These are phyloP conservation scores for Hansenula lynferdii DNA, from an alignment of 1,139 yeast genomes.

Conservation along the genomic window DNA sequence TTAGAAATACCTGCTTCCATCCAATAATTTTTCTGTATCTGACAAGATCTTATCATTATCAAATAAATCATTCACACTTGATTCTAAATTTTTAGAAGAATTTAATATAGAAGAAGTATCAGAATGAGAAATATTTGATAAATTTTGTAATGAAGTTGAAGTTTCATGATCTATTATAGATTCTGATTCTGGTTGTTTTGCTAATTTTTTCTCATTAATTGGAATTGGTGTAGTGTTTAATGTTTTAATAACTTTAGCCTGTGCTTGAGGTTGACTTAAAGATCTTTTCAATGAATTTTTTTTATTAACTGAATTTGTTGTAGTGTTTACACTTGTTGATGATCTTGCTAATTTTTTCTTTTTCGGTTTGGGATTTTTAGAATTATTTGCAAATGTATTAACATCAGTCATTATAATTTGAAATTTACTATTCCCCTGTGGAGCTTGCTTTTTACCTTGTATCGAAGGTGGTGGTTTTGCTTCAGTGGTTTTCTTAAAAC, in stretches of 20 bases:
- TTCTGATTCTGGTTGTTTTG: background rate
- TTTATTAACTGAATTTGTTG: constrained; percentile 10
- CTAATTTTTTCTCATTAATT: background rate
- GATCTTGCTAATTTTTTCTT: constrained; percentile 19
- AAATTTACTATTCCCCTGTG: constrained; percentile 9
- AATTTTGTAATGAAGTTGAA: background rate
- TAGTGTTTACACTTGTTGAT: constrained; percentile 10
- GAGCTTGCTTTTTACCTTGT: constrained; percentile 2
- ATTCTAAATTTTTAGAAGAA: background rate
- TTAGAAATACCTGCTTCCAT: constrained; percentile 3
- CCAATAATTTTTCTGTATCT: constrained; percentile 7
- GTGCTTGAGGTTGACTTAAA: constrained; percentile 19
- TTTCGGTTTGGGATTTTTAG: constrained; percentile 7
- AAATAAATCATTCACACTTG: constrained; percentile 5
- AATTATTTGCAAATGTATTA: constrained; percentile 14
- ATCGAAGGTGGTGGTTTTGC: background rate
- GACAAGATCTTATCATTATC: constrained; percentile 4
- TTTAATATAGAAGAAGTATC: background rate
- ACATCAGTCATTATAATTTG: constrained; percentile 24
- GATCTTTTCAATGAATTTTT: constrained; percentile 19
- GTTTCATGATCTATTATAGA: background rate
- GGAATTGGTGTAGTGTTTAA: background rate
- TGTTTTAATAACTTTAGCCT: constrained; percentile 4
- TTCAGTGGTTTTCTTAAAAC: constrained; percentile 10
- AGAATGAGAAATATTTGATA: background rate